A percentile compares a stretch with the other conserved stretches of the same genome.
These are phyloP conservation scores for Sclerotinia subarctica DNA, from an alignment of 2,329 filamentous ascomycete genomes.

Conservation along the genomic window DNA sequence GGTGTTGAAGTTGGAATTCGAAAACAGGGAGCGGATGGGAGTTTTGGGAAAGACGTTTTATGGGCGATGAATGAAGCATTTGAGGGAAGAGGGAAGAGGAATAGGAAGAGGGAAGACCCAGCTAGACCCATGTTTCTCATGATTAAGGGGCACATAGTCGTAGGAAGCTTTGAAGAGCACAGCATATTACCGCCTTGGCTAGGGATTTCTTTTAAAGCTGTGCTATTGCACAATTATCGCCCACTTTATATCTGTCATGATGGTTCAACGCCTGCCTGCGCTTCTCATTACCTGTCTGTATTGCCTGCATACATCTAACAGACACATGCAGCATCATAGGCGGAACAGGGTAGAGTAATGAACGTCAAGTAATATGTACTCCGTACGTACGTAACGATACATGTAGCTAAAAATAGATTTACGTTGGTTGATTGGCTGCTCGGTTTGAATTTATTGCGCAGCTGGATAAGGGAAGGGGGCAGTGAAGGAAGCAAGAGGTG, in stretches of 20 bases:
- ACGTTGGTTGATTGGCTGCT: not conserved
- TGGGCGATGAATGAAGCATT: slow-evolving; percentile 1
- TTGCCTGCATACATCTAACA: not conserved
- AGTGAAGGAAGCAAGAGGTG: not conserved
- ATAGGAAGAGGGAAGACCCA: too few species aligned
- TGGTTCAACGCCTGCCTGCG: not conserved
- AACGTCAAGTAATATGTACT: too few species aligned
- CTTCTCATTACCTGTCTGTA: not conserved
- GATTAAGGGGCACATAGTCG: not conserved
- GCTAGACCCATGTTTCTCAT: not conserved
- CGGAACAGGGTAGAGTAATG: not conserved
- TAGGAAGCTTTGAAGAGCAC: not conserved
- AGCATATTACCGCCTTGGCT: slow-evolving; percentile 6
- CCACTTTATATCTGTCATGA: not conserved
- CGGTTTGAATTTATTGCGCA: not conserved
- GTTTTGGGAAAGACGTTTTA: not conserved
- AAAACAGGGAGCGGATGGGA: not conserved
- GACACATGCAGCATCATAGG: slow-evolving; percentile 3
- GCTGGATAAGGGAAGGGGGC: not conserved
- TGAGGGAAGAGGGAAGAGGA: not conserved
- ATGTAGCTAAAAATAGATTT: not conserved
- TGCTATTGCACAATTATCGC: slow-evolving; percentile 14
- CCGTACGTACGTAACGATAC: not conserved
- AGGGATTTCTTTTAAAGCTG: not conserved
- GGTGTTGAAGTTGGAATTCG: not conserved